Conservation (phyloP, 1,284 basidiomycete genomes). For the Austroboletus niveus region DNA sequence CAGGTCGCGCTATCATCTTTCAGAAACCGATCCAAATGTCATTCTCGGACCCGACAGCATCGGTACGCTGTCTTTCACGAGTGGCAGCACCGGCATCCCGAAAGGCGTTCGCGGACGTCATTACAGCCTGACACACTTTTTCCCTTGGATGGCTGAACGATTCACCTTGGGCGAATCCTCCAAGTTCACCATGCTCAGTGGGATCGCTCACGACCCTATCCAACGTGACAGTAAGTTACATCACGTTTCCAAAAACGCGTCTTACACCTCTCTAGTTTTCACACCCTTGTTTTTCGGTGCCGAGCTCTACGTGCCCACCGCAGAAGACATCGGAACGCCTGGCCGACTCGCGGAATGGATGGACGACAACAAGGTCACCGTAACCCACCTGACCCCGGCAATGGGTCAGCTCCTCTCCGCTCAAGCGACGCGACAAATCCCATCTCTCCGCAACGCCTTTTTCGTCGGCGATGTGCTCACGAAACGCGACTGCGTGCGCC, state of each 20-base stretch:
- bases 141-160: conserved; percentile 97
- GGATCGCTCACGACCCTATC: conserved; percentile 99
- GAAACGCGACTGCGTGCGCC: conserved; percentile 94
- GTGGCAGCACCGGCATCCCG: conserved; percentile 96
- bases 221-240: conserved; percentile 89
- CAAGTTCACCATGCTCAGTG: conserved; percentile 98
- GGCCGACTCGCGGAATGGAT: conserved; percentile 99
- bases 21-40: conserved; percentile 75
- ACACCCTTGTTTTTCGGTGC: conserved; percentile 98
- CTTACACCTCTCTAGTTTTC: conserved; percentile 66
- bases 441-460: conserved; percentile 88
- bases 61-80: conserved; percentile 96
- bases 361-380: conserved; percentile 85
- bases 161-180: conserved; percentile 79
- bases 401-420: conserved; percentile 99
- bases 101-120: conserved; percentile 97
- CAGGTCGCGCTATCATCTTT: conserved; percentile 49
- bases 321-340: conserved; percentile 97
- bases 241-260: background rate
- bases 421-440: conserved; percentile 89
- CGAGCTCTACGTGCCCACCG: conserved; percentile 92
- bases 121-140: conserved; percentile 97
- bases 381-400: conserved; percentile 96
- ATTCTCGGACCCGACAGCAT: conserved; percentile 92
- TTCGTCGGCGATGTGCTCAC: conserved; percentile 99